Conservation (phyloP, 148 eudicot genomes). For the Drosera capensis region DNA sequence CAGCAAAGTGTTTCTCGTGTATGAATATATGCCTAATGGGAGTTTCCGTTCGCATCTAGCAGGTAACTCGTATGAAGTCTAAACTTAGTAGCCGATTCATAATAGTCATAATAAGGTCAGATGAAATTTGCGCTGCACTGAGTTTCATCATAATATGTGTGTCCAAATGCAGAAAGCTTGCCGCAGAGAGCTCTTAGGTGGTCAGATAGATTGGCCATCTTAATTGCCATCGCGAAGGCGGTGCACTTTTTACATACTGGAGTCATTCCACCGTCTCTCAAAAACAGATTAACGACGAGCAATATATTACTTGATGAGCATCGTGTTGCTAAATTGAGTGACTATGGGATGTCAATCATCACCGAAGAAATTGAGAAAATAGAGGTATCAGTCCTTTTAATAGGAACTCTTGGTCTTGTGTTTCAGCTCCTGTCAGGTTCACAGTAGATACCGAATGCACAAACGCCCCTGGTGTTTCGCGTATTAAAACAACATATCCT, state of each 20-base stretch:
- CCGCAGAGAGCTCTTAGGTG: conserved; percentile 36
- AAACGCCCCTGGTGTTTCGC: no score
- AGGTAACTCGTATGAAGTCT: conserved; percentile 15
- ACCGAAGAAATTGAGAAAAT: conserved; percentile 35
- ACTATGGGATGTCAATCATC: conserved; percentile 52
- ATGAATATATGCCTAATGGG: conserved; percentile 45
- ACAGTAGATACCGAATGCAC: no score
- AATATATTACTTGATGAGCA: conserved; percentile 58
- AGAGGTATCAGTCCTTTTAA: conserved; percentile 16
- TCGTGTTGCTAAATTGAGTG: conserved; percentile 52
- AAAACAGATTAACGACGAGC: conserved; percentile 35
- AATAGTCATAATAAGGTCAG: not conserved
- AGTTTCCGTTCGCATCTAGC: conserved; percentile 39
- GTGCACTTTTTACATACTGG: conserved; percentile 58
- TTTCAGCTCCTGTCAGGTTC: no score
- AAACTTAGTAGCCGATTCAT: not conserved
- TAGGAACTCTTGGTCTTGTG: not conserved
- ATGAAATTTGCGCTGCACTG: not conserved
- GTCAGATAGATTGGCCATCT: conserved; percentile 52
- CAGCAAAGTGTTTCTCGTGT: conserved; percentile 38
- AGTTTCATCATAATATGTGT: not conserved
- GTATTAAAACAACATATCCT: no score
- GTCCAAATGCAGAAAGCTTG: conserved; percentile 20
- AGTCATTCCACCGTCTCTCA: conserved; percentile 33
- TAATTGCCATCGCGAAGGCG: conserved; percentile 56